Evolutionary conservation across 2,329 filamentous ascomycete genomes (phyloP).

Genomic region (Didymella keratinophila): DNA sequence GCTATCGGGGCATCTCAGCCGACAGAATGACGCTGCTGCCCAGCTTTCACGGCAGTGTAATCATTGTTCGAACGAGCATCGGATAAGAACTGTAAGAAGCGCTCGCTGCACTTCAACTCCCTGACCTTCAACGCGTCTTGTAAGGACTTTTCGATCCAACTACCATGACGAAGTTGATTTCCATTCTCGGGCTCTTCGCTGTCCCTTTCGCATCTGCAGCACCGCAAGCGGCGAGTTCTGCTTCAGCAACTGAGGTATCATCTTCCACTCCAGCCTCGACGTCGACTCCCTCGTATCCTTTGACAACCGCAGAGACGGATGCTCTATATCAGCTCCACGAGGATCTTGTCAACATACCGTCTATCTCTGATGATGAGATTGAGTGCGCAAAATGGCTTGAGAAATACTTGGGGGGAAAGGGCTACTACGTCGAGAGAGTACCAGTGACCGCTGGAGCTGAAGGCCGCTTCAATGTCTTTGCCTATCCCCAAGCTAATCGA

Average conservation of each 20-base stretch:
- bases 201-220: conserved; percentile 5
- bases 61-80: neutral
- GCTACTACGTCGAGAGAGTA: conserved; percentile 57
- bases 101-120: neutral
- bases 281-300: conserved; percentile 8
- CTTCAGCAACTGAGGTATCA: neutral
- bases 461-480: conserved; percentile 77
- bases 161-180: neutral
- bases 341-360: conserved; percentile 38
- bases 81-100: neutral
- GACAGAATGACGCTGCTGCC: neutral
- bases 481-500: conserved; percentile 59
- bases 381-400: conserved; percentile 72
- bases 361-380: conserved; percentile 65
- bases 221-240: conserved; percentile 9
- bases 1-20: neutral
- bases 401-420: conserved; percentile 61
- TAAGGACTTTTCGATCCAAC: neutral
- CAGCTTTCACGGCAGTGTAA: neutral
- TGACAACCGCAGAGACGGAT: conserved; percentile 30
- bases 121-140: neutral
- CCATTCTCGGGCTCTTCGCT: neutral
- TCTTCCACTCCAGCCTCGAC: conserved; percentile 1
- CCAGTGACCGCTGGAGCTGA: conserved; percentile 48
- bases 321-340: conserved; percentile 37